Base-by-base conservation (phyloP, 306 rosid genomes). In the Pterocarpus santalinus region DNA sequence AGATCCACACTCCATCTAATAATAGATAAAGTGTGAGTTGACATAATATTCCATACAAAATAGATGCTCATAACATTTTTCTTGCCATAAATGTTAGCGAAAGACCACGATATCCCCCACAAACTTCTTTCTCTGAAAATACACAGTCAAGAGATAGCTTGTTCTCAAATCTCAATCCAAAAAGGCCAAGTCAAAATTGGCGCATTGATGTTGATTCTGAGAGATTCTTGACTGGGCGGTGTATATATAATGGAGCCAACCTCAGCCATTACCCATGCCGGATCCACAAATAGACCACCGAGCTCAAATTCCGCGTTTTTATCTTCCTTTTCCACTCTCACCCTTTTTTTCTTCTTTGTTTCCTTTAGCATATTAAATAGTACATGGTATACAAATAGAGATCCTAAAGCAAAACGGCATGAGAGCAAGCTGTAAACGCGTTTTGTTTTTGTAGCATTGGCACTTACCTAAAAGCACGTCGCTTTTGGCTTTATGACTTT, bases 341-440 rank as follows among this genome's bases (percentile, higher is more conserved):
- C 1, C 9, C 1, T 2, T 73, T 10, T 32, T 51, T 30, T 35
- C 11, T 12, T 12, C 11, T 69, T 35, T 3, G 2, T 5, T 14
- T 60, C 63, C 44, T 51, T 71, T 71, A 73, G 39, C 66, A 36
- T 73, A 12, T 58, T 14, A 14, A 44, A 15, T 14, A 47, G 70
- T 53, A 2, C 14, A 5, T 70, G 44, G 44, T 52, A 52, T 74
- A 38, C 15, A 53, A 5, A 67, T 15, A 5, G 30, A 4, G 16
- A 33, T 75, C 64, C 16, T 69, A 80, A 79, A 84, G 78, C 75
- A 43, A 80, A 80, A 3, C 9, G 65, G 47, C 72, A 81, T 2
- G 10, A 67, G 34, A 71, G 41, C 81, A 81, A 85, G 86, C 86
- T 87, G 86, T 73, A 87, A 88, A 72, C 94, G 89, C 94, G 94